Base-by-base conservation (phyloP, 225 moss, liverwort and hornwort genomes). In the Bryoerythrophyllum caledonicum region DNA sequence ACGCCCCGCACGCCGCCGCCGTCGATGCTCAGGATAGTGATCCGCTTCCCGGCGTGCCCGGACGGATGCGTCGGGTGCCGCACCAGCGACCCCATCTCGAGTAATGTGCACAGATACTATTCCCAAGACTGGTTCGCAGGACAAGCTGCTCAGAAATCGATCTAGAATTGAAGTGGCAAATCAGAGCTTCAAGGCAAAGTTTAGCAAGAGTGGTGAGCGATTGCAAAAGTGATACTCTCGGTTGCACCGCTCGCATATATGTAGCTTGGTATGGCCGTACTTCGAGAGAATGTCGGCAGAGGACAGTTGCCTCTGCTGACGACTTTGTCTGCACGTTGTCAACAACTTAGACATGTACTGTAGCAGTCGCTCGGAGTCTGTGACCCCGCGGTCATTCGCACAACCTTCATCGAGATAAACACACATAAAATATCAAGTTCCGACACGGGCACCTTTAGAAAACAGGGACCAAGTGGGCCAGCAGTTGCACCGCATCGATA, bases 1-100 rank as follows among this genome's bases (percentile, higher is more conserved):
- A 87, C 84, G 1, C 82, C 87, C 3, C 82, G 73, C 1, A 87
- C 87, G 4, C 84, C 87, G 0, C 87, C 87, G 6, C 84, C 87
- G 35, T 87, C 87, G 32, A 87, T 82, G 56, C 82, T 72, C 60
- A 87, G 10, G 4, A 87, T 72, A 0, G 84, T 82, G 26, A 87
- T 80, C 8, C 87, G 71, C 59, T 84, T 87, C 2, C 87, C 81
- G 0, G 81, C 55, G 8, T 25, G 65, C 1, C 79, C 81, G 0
- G 80, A 37, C 24, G 82, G 70, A 1, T 21, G 59, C 3, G 74
- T 69, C 19, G 46, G 34, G 2, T 76, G 41, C 16, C 38, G 54
- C 20, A 1, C 25, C 1, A 55, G 5, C 13, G 15, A 17, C 1
- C 21, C 57, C 75, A 75, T 67, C 5, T 20, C 17, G 19, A 57